Base-by-base conservation (phyloP, 2,329 filamentous ascomycete genomes). In the Colletotrichum sp. region DNA sequence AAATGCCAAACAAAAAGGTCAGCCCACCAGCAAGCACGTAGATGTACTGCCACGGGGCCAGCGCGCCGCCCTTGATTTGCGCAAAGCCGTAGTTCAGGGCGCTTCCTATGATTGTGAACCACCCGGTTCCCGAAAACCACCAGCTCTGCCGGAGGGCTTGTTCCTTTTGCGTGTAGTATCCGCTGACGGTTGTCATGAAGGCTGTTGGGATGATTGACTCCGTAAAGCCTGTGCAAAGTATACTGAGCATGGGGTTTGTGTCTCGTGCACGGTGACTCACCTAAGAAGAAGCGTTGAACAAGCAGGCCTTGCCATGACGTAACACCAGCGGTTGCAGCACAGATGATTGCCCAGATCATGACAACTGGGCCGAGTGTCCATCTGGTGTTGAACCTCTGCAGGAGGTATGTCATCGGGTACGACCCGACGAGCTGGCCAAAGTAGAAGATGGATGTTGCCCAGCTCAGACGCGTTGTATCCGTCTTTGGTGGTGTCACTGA, bases 391-490 rank as follows among this genome's bases (percentile, higher is more conserved):
- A 91, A 91, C 4, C 86, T 84, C 72, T 91, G 90, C 2, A 91
- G 79, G 0, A 86, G 81, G 69, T 90, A 90, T 0, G 89, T 90
- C 86, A 91, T 88, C 0, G 90, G 90, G 65, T 90, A 91, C 9
- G 90, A 80, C 0, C 90, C 90, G 0, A 86, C 86, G 5, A 92
- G 83, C 88, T 91, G 90, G 4, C 90, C 90, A 69, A 91, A 91
- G 79, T 91, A 92, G 80, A 92, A 91, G 71, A 91, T 83, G 0
- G 88, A 91, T 0, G 89, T 91, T 4, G 90, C 90, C 90, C 90
- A 92, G 75, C 86, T 89, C 33, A 91, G 84, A 8, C 90, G 85
- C 0, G 86, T 84, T 0, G 90, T 91, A 73, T 88, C 85, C 5
- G 83, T 86, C 3, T 84, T 86, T 5, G 85, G 86, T 3, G 89